Base-by-base conservation (phyloP, 495 filamentous ascomycete genomes). In the Penicillium egyptiacum region DNA sequence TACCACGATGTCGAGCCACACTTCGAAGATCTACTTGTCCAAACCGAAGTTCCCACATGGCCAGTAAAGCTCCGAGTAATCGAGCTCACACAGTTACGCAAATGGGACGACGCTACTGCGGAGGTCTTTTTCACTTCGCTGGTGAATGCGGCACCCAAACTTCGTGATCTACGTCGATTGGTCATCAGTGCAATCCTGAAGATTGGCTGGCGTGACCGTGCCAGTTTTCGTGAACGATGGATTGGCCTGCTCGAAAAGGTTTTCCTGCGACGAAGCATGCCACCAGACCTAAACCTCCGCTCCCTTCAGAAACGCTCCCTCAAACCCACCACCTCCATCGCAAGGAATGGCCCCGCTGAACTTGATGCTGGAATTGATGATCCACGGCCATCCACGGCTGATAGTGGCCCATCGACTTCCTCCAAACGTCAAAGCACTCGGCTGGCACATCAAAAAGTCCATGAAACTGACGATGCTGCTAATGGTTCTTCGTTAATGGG, bases 121-220 rank as follows among this genome's bases (percentile, higher is more conserved):
- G 81, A 89, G 57, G 80, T 79, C 22, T 88, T 96, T 66, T 90
- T 96, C 65, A 80, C 78, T 23, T 92, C 88, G 19, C 75, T 96
- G 2, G 77, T 91, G 5, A 77, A 90, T 44, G 82, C 82, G 26
- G 89, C 91, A 0, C 72, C 78, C 2, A 70, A 74, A 0, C 73
- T 96, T 7, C 80, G 70, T 0, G 72, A 84, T 41, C 78, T 96
- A 25, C 85, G 91, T 3, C 72, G 77, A 14, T 72, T 96, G 20
- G 75, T 77, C 5, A 80, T 96, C 26, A 87, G 87, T 55, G 83
- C 86, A 25, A 90, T 89, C 59, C 70, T 96, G 25, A 78, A 85
- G 51, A 86, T 88, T 46, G 82, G 83, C 19, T 94, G 90, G 88
- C 86, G 89, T 47, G 86, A 91, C 58, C 83, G 92, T 26, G 87